These are phyloP conservation scores for Dendrostoma leiphaemia DNA, from an alignment of 2,329 filamentous ascomycete genomes.

Conservation along the genomic window DNA sequence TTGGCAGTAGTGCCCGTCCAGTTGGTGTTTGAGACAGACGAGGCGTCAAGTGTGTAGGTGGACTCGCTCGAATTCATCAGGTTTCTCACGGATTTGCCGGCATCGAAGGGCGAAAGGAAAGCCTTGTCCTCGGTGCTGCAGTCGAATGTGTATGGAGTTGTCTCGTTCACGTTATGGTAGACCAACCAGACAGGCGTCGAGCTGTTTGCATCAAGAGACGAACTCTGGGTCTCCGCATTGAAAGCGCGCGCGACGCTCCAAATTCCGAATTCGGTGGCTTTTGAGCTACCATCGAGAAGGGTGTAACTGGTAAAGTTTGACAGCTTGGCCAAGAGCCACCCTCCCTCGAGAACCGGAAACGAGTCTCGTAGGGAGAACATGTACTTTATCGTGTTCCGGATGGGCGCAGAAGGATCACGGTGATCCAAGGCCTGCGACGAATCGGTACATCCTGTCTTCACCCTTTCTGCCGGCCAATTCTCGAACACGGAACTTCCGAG, in stretches of 20 bases:
- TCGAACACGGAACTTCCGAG: slow-evolving; percentile 54
- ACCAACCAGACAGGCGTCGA: slow-evolving; percentile 46
- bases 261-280: slow-evolving; percentile 42
- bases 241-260: slow-evolving; percentile 57
- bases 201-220: slow-evolving; percentile 44
- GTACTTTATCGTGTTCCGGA: slow-evolving; percentile 59
- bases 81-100: slow-evolving; percentile 56
- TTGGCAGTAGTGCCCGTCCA: slow-evolving; percentile 15
- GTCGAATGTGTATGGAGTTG: slow-evolving; percentile 48
- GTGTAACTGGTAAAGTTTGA: slow-evolving; percentile 54
- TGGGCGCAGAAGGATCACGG: slow-evolving; percentile 58
- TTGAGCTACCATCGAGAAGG: slow-evolving; percentile 40
- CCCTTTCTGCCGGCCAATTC: slow-evolving; percentile 52
- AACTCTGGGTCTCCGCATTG: slow-evolving; percentile 49
- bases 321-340: slow-evolving; percentile 52
- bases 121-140: slow-evolving; percentile 35
- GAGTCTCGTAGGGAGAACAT: slow-evolving; percentile 59
- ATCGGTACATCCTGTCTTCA: slow-evolving; percentile 52
- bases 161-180: slow-evolving; percentile 46
- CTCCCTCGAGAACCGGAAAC: slow-evolving; percentile 59
- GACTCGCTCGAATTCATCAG: slow-evolving; percentile 38
- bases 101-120: slow-evolving; percentile 54
- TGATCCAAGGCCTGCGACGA: slow-evolving; percentile 55
- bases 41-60: slow-evolving; percentile 47
- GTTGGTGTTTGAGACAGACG: slow-evolving; percentile 30